Evolutionary conservation across 192 early-diverging fungal species (phyloP).

Genomic region (Umbelopsis vinacea): DNA sequence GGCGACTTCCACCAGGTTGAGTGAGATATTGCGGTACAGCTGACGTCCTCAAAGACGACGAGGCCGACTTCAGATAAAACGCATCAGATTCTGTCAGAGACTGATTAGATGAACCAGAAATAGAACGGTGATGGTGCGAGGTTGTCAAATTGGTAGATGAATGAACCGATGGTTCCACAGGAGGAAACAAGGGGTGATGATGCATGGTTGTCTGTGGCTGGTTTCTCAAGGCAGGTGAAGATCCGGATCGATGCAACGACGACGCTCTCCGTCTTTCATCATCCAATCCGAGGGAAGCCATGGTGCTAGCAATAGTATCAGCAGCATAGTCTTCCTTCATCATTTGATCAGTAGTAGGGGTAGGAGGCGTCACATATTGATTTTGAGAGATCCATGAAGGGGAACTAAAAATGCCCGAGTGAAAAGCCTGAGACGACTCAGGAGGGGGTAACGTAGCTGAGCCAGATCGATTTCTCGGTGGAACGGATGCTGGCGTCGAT

Average conservation of each 20-base stretch:
- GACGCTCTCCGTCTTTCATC: conserved; percentile 1
- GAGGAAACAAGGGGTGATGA: conserved; percentile 7
- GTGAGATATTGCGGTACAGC: conserved; percentile 14
- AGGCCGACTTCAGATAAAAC: not conserved
- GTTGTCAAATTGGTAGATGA: conserved; percentile 18
- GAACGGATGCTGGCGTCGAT: not conserved
- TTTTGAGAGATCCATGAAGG: not conserved
- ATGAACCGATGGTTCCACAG: conserved; percentile 22
- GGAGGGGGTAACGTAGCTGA: conserved; percentile 15
- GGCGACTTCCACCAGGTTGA: conserved; percentile 15
- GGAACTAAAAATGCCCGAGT: conserved; percentile 13
- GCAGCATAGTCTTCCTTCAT: conserved; percentile 27
- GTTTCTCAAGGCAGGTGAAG: conserved; percentile 4
- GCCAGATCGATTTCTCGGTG: conserved; percentile 26
- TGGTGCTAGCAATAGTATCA: conserved; percentile 37
- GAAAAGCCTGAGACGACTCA: conserved; percentile 9
- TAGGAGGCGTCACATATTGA: conserved; percentile 23
- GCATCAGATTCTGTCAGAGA: not conserved
- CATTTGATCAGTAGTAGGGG: conserved; percentile 36
- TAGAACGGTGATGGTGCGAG: conserved; percentile 9
- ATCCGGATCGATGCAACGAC: conserved; percentile 13
- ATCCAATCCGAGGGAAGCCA: conserved; percentile 38
- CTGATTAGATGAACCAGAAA: not conserved
- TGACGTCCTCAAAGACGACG: not conserved
- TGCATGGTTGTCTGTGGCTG: conserved; percentile 5